Evolutionary conservation across 1,284 basidiomycete species (phyloP).

Genomic region (Ceratobasidium sp.): DNA sequence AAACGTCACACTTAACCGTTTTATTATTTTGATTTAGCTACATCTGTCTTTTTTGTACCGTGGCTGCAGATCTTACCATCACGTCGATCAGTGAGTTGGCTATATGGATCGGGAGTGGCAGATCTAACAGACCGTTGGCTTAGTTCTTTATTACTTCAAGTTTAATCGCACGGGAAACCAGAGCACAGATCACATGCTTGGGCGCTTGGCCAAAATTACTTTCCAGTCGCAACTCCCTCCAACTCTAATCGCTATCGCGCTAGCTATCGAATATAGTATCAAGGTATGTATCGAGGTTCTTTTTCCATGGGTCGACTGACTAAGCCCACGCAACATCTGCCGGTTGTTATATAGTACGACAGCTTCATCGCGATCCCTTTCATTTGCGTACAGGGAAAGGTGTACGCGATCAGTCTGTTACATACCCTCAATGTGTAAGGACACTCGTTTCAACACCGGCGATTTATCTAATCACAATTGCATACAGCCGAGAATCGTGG

Average conservation of each 20-base stretch:
- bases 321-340: not conserved
- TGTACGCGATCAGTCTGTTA: conserved; percentile 40
- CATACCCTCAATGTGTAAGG: conserved; percentile 42
- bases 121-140: not conserved
- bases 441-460: not conserved
- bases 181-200: conserved; percentile 15
- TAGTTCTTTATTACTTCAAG: conserved; percentile 10
- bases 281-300: conserved; percentile 18
- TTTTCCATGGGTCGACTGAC: not conserved
- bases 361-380: conserved; percentile 44
- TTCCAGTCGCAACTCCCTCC: conserved; percentile 42
- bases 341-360: conserved; percentile 22
- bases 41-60: conserved; percentile 38
- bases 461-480: not conserved
- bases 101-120: not conserved
- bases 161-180: conserved; percentile 28
- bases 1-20: not conserved
- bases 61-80: conserved; percentile 35
- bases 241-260: conserved; percentile 40
- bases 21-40: conserved; percentile 7
- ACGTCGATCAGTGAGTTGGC: conserved; percentile 30
- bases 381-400: conserved; percentile 44
- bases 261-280: conserved; percentile 37
- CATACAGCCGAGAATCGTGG: conserved; percentile 36
- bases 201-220: conserved; percentile 12